These are phyloP conservation scores for Macrocybe gigantea DNA, from an alignment of 768 basidiomycete genomes.

Conservation along the genomic window DNA sequence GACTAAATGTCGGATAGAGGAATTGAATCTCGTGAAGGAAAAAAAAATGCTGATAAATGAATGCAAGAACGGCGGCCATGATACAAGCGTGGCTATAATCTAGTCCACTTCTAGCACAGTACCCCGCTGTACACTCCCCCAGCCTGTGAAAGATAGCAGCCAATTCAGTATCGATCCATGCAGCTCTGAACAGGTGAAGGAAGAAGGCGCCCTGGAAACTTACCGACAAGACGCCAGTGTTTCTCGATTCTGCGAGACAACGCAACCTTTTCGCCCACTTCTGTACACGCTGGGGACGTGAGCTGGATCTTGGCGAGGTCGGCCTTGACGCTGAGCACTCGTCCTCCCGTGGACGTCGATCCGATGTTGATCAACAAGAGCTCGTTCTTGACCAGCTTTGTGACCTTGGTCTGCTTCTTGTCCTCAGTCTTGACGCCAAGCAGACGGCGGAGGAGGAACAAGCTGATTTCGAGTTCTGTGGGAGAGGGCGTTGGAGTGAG, in stretches of 20 bases:
- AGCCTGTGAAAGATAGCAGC: conserved; percentile 25
- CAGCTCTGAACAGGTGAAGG: not conserved
- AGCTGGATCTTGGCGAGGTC: conserved; percentile 93
- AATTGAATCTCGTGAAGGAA: not conserved
- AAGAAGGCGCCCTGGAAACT: conserved; percentile 24
- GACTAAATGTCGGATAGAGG: no score
- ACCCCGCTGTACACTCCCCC: conserved; percentile 82
- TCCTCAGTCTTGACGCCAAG: conserved; percentile 99
- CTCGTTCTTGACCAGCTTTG: conserved; percentile 89
- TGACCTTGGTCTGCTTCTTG: conserved; percentile 96
- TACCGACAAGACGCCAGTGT: conserved; percentile 95
- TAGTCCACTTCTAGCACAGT: conserved; percentile 77
- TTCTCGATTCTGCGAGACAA: conserved; percentile 93
- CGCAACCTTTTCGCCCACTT: conserved; percentile 97
- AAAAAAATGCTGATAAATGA: conserved; percentile 6
- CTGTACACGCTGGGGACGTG: conserved; percentile 93
- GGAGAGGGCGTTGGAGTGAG: not conserved
- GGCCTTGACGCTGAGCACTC: conserved; percentile 90
- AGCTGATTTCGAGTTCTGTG: conserved; percentile 82
- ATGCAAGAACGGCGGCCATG: conserved; percentile 8
- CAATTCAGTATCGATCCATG: not conserved
- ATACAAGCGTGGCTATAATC: no score
- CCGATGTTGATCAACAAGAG: conserved; percentile 96
- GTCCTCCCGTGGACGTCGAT: conserved; percentile 94
- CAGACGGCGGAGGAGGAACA: conserved; percentile 91